Evolutionary conservation across 345 rosid genomes (phyloP).

Genomic region (Excoecaria agallocha): DNA sequence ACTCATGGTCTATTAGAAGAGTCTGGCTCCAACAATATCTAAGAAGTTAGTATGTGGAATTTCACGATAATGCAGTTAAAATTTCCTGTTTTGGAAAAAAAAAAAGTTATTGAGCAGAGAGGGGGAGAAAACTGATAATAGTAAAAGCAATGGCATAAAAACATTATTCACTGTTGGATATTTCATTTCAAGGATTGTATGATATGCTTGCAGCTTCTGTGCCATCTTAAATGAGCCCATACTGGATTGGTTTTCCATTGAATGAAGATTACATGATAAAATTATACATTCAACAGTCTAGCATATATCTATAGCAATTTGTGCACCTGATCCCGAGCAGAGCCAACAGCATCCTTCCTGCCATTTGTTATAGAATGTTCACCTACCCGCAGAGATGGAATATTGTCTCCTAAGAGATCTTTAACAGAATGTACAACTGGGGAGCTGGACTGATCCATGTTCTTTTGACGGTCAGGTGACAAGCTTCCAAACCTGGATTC

Average conservation of each 20-base stretch:
- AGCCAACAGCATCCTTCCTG: slow-evolving; percentile 24
- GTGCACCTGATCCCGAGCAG: slow-evolving; percentile 30
- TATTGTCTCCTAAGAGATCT: slow-evolving; percentile 31
- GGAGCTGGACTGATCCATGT: slow-evolving; percentile 25
- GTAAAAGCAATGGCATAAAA: neutral
- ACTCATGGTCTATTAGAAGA: neutral
- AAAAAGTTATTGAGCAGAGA: neutral
- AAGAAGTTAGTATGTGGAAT: neutral
- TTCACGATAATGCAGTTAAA: neutral
- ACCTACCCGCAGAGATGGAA: slow-evolving; percentile 27
- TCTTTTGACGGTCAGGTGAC: slow-evolving; percentile 45
- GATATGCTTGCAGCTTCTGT: neutral
- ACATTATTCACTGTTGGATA: neutral
- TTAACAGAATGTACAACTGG: slow-evolving; percentile 35
- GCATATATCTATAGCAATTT: neutral
- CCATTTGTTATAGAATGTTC: slow-evolving; percentile 28
- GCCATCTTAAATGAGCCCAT: neutral
- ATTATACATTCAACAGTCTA: neutral
- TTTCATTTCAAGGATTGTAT: neutral
- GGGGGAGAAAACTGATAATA: neutral
- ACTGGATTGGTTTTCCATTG: neutral
- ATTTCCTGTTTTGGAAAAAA: neutral
- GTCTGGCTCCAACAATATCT: neutral
- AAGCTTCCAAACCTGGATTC: slow-evolving; percentile 39
- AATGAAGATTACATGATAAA: neutral